Evolutionary conservation across 2,329 filamentous ascomycete species (phyloP), one percentile per base, ranked within the genome.

Genomic region (Magnaporthiopsis incrustans): DNA sequence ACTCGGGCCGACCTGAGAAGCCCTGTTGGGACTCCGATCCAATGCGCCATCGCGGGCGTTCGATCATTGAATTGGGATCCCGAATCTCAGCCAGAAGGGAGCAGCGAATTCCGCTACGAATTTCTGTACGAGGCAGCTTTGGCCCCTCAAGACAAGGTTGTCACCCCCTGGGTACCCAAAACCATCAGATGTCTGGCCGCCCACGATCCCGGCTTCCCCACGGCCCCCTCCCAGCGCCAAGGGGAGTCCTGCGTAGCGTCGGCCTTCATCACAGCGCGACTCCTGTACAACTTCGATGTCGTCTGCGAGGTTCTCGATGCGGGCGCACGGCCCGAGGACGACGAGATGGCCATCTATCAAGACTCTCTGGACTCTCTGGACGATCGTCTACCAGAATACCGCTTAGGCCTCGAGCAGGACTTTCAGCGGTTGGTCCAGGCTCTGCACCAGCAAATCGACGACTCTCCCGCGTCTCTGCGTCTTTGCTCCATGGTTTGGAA

Each of bases 401-500:
- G 58, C 12, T 26, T 3, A 6, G 3, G 1, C 5, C 18, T 30
- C 8, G 58, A 59, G 30, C 58, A 59, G 35, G 58, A 26, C 30
- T n/a, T 59, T 18, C 18, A 33, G 30, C 58, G 25, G 2, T 8
- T 59, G 18, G 26, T 35, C 14, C 25, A 30, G 27, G 27, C 2
- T 30, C 27, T 59, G 4, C 15, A 59, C 10, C 11, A 18, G 30
- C 58, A 30, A 10, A 59, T 59, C 18, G 58, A 35, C 3, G 18
- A 30, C 6, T 35, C 30, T 18, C 58, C 58, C 5, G 30, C 11
- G 22, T 22, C 10, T 30, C 30, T 59, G 26, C 12, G 30, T 14
- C 58, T 59, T 26, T 59, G 58, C 14, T 59, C 58, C 25, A 33
- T 59, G 6, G 58, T 33, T 3, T 59, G 58, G 58, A 59, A 35